Base-by-base conservation (phyloP, 495 filamentous ascomycete genomes). In the Neurospora tetraspora region DNA sequence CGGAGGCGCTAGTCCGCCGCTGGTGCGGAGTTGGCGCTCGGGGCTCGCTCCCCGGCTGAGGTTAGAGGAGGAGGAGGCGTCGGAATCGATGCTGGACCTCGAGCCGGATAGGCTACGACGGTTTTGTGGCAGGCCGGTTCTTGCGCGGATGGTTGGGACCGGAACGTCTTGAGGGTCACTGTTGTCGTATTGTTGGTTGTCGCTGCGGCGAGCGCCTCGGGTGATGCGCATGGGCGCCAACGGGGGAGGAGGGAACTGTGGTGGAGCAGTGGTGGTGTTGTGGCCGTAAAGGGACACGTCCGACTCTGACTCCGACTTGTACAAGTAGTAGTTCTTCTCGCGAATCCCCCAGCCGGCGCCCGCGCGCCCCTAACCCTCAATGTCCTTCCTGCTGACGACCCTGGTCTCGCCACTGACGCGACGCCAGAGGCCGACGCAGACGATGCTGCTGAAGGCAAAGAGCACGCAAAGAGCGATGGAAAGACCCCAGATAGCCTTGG, bases 401-500 rank as follows among this genome's bases (percentile, higher is more conserved):
- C 69, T n/a, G 68, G 75, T 77, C 38, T 78, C 74, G 37, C 79
- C 77, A 43, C 80, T 82, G 72, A 85, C 86, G 45, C 79, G 78
- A 59, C 77, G 73, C 79, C 79, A 80, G 39, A 80, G 75, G 47
- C 73, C 76, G 72, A 85, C 77, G 76, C 86, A 86, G 78, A 87
- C 85, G 11, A 90, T 79, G 39, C 83, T 76, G 6, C 89, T 89
- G 71, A 93, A 89, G 72, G 89, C 87, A 76, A 96, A 93, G 65
- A 94, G 81, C 36, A 94, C 88, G 79, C 91, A 95, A 40, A 95
- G 84, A 7, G 91, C 90, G 84, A 97, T 97, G 81, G 88, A 87
- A 71, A 97, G 80, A 20, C 94, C 95, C 95, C 94, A 97, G 74
- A 94, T 89, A 12, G 91, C 88, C 85, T 97, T 97, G 81, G 91